These are phyloP conservation scores for Tothia fuscella DNA, from an alignment of 2,329 filamentous ascomycete species.

Conservation along the genomic window DNA sequence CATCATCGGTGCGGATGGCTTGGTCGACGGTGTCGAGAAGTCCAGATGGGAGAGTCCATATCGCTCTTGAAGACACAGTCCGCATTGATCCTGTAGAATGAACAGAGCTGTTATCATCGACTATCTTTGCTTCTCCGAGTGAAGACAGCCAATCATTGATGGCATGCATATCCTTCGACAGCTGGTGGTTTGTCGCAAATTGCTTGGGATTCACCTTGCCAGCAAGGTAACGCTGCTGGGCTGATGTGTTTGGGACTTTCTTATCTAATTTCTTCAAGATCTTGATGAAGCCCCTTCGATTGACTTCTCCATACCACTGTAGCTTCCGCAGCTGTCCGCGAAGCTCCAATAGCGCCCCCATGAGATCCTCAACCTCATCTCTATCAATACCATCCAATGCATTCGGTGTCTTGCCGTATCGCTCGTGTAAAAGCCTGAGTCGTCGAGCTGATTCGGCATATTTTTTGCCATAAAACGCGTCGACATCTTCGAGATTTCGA, in stretches of 20 bases:
- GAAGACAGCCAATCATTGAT: conserved; percentile 90
- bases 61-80: conserved; percentile 62
- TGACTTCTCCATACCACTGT: conserved; percentile 97
- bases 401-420: conserved; percentile 62
- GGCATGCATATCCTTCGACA: conserved; percentile 46
- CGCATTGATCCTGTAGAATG: conserved; percentile 60
- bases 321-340: conserved; percentile 79
- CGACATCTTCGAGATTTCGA: conserved; percentile 93
- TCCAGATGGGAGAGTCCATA: conserved; percentile 56
- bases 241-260: conserved; percentile 61
- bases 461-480: conserved; percentile 95
- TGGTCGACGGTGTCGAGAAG: conserved; percentile 61
- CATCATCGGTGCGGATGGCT: conserved; percentile 58
- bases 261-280: conserved; percentile 99
- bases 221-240: conserved; percentile 75
- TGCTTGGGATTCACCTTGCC: conserved; percentile 81
- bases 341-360: conserved; percentile 80
- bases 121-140: conserved; percentile 63
- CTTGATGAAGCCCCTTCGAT: conserved; percentile 87
- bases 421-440: conserved; percentile 73
- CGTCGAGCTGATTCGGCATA: conserved; percentile 74
- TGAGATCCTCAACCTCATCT: conserved; percentile 83
- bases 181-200: conserved; percentile 64
- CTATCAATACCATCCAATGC: conserved; percentile 62
- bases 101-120: conserved; percentile 62